Base-by-base conservation (phyloP, 1,284 basidiomycete species). In the Ustilago curta region DNA sequence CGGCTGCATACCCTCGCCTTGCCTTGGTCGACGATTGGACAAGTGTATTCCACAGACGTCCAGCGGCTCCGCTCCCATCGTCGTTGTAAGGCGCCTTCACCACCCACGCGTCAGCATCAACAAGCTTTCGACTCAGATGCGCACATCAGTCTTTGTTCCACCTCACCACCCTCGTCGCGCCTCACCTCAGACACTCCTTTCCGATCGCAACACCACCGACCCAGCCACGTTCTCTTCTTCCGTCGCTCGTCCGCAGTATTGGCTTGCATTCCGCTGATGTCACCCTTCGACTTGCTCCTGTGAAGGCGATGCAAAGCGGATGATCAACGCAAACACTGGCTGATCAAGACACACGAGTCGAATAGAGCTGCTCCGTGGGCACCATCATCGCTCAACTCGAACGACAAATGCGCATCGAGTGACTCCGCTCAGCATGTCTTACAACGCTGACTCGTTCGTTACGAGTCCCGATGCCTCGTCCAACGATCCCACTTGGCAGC, bases 401-500 rank as follows among this genome's bases (percentile, higher is more conserved):
- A 12, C 23, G 43, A 5, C 53, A 32, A 16, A 60, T 53, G 66
- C 45, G n/a, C 31, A 25, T 40, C 31, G 31, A 59, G 18, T 12
- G 3, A 12, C 8, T 23, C 14, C 29, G 16, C 40, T 44, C 69
- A 72, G 47, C 63, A 72, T 72, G 70, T 66, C 70, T 18, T 72
- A 59, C 54, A 56, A 48, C 42, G 50, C 62, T 6, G 58, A 65
- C 57, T 50, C 68, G 25, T 57, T 65, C 37, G 68, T 64, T 18
- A 49, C 58, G 3, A 67, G 70, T 45, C 64, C 70, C 3, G 51
- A 18, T 4, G 21, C 59, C 23, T 32, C 57, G 9, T 44, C 55
- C 43, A 55, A 56, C n/a, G 63, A 59, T 19, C 59, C 62, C 2
- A 25, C 62, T 23, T 67, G 67, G 72, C 62, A 70, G 25, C 27